A percentile compares a stretch with the other conserved stretches of the same genome.
These are phyloP conservation scores for Silybum marianum DNA, from an alignment of 129 eudicot genomes.

Conservation along the genomic window DNA sequence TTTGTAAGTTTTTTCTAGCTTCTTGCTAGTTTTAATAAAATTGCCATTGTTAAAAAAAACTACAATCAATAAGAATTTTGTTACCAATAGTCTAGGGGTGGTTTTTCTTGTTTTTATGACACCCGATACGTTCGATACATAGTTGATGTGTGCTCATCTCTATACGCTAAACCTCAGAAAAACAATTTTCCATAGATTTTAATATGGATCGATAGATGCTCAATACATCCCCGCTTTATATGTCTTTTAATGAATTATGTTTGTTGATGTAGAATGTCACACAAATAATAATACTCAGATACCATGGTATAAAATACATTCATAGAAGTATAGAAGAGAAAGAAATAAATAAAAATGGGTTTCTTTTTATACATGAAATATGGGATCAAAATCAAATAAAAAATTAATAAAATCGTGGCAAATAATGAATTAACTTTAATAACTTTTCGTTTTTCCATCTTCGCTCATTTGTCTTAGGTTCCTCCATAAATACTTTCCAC, in stretches of 20 bases:
- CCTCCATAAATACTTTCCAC: slow-evolving; percentile 63
- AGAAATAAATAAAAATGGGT: background rate
- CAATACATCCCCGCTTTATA: background rate
- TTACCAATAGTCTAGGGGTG: background rate
- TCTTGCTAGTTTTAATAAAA: too few relatives aligned
- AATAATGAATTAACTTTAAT: background rate
- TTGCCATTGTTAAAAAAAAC: too few relatives aligned
- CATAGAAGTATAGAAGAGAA: background rate
- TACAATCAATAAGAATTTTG: background rate
- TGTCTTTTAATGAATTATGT: background rate
- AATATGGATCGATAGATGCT: background rate
- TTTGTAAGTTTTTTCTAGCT: too few relatives aligned
- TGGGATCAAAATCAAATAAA: background rate
- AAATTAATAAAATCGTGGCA: background rate
- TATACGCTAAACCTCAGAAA: background rate
- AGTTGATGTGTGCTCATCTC: background rate
- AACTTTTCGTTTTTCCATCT: slow-evolving; percentile 24
- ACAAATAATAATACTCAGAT: background rate
- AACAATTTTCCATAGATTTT: background rate
- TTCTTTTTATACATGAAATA: background rate
- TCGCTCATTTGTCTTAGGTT: slow-evolving; percentile 35
- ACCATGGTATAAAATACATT: background rate
- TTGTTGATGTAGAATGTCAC: background rate
- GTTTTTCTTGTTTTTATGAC: background rate
- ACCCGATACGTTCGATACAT: background rate